These are phyloP conservation scores for Amesomyces nigricolor DNA, from an alignment of 2,329 filamentous ascomycete genomes.

Conservation along the genomic window DNA sequence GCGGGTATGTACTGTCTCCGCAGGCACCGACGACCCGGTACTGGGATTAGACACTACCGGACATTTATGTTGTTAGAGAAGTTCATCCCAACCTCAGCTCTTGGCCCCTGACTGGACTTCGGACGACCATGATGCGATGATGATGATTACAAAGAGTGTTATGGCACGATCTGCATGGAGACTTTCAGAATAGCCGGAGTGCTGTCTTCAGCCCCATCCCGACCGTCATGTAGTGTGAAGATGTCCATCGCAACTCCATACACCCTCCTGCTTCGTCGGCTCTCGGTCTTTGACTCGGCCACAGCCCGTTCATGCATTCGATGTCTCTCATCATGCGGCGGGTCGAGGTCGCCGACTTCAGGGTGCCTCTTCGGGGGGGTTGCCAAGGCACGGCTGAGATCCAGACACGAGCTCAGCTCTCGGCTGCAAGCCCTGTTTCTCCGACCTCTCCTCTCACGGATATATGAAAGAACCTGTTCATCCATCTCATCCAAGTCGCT, in stretches of 20 bases:
- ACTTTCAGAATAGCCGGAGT: background rate
- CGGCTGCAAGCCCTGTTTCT: background rate
- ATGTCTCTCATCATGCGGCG: background rate
- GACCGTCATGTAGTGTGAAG: background rate
- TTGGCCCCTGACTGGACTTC: background rate
- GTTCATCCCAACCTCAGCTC: background rate
- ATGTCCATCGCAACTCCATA: background rate
- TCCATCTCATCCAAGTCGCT: background rate
- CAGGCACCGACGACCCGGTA: background rate
- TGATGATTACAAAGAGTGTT: background rate
- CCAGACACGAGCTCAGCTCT: background rate
- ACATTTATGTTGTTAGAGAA: background rate
- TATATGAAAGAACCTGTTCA: background rate
- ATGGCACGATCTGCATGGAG: background rate
- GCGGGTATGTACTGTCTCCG: background rate
- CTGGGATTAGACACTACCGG: background rate
- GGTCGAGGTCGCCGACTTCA: constrained; percentile 5
- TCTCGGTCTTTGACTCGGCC: background rate
- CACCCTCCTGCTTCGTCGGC: background rate
- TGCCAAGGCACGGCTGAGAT: background rate
- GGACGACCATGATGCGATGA: background rate
- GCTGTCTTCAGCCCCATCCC: too few species aligned
- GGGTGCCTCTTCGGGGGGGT: background rate
- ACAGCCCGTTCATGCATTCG: background rate
- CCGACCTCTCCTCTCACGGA: background rate